phyloP scores from a whole-genome alignment of 1,284 basidiomycete genomes.

The Cryptococcus depauperatus region DNA sequence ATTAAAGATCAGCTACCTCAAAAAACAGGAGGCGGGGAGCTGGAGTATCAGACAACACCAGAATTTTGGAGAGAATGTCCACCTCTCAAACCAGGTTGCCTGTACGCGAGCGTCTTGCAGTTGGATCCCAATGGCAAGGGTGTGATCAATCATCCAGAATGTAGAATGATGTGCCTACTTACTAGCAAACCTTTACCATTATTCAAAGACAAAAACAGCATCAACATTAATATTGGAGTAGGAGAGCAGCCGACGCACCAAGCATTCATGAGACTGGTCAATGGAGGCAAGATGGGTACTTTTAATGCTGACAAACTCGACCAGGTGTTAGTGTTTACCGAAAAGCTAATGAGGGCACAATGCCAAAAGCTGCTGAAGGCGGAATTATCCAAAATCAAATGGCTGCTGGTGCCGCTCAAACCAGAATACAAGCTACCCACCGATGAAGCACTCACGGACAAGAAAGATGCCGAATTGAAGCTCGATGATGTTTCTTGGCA shows the following conservation, averaged over 20 bases:
- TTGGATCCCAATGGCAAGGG: constrained; percentile 3
- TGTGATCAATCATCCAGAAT: constrained; percentile 3
- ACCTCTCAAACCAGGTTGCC: constrained; percentile 1
- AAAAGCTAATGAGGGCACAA: constrained; percentile 23
- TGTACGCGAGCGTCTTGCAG: constrained; percentile 16
- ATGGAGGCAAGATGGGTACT: constrained; percentile 16
- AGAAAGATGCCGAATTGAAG: constrained; percentile 5
- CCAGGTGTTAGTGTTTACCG: constrained; percentile 18
- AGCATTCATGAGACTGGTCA: constrained; percentile 10
- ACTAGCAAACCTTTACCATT: constrained; percentile 15
- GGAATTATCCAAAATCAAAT: constrained; percentile 12
- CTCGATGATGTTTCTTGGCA: constrained; percentile 30
- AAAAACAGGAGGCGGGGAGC: background rate
- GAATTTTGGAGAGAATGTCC: constrained; percentile 17
- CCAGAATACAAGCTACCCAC: background rate
- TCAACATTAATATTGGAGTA: constrained; percentile 2
- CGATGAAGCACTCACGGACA: background rate
- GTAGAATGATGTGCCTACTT: constrained; percentile 18
- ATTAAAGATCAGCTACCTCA: constrained; percentile 7
- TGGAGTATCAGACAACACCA: constrained; percentile 7
- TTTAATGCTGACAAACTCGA: constrained; percentile 18
- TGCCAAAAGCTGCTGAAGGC: constrained; percentile 21
- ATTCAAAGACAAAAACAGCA: background rate
- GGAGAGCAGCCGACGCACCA: constrained; percentile 7
- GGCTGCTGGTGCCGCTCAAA: constrained; percentile 26